phyloP scores from a whole-genome alignment of 495 filamentous ascomycete species.

The Penicillium waksmanii region DNA sequence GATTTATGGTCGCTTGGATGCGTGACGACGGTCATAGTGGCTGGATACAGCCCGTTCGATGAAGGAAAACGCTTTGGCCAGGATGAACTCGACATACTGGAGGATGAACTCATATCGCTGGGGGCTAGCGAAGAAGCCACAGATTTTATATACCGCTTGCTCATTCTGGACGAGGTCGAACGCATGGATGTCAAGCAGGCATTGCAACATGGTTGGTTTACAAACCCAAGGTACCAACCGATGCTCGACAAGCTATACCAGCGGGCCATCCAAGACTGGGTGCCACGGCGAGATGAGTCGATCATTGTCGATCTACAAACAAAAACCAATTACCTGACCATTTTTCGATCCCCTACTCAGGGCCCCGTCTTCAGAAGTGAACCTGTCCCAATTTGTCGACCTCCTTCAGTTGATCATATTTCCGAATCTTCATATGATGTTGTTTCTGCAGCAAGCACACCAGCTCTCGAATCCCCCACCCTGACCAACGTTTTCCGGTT shows the following conservation, averaged over 20 bases:
- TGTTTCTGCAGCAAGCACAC: too few relatives aligned
- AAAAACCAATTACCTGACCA: conserved; percentile 19
- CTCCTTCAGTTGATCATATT: conserved; percentile 10
- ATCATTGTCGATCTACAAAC: background rate
- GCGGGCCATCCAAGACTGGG: conserved; percentile 54
- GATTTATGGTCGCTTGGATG: conserved; percentile 68
- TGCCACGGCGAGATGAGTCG: background rate
- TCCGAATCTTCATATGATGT: conserved; percentile 13
- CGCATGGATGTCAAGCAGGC: conserved; percentile 61
- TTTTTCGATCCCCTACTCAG: background rate
- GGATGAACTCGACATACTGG: conserved; percentile 39
- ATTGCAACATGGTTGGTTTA: conserved; percentile 64
- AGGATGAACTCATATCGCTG: conserved; percentile 22
- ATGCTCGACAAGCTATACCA: conserved; percentile 54
- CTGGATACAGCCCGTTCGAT: conserved; percentile 47
- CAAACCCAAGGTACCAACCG: conserved; percentile 36
- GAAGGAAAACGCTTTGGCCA: conserved; percentile 12
- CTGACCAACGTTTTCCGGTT: background rate
- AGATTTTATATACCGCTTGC: conserved; percentile 58
- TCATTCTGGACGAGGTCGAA: conserved; percentile 51
- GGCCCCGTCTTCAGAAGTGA: background rate
- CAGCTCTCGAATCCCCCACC: background rate
- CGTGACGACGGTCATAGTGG: conserved; percentile 55
- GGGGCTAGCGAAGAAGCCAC: conserved; percentile 20
- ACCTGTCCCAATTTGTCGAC: conserved; percentile 1